Evolutionary conservation across 352 stramenopile species (phyloP).

Genomic region (Globisporangium viniferum): DNA sequence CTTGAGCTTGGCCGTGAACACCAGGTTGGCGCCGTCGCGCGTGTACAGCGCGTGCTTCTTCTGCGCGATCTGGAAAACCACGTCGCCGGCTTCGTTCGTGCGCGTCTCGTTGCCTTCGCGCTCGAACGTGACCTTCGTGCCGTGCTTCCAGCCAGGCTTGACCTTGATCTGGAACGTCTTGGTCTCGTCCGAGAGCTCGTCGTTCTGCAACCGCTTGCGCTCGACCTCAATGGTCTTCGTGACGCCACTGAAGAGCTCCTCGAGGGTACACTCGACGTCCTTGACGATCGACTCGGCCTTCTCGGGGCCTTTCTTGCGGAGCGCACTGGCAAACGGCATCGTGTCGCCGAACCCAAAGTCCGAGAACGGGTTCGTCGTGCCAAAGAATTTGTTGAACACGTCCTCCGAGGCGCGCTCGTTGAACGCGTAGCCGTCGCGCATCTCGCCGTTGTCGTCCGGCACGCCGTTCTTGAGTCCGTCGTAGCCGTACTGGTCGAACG

Average conservation of each 20-base stretch:
- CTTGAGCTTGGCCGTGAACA: constrained; percentile 92
- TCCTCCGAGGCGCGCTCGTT: constrained; percentile 89
- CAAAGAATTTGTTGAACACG: constrained; percentile 92
- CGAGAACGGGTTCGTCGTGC: constrained; percentile 88
- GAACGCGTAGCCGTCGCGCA: constrained; percentile 86
- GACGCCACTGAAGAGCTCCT: constrained; percentile 89
- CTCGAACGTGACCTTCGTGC: constrained; percentile 96
- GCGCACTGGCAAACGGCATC: constrained; percentile 73
- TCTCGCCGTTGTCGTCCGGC: constrained; percentile 68
- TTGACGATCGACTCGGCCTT: constrained; percentile 71
- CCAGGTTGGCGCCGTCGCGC: constrained; percentile 90
- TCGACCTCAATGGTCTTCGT: constrained; percentile 87
- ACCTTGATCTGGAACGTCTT: constrained; percentile 89
- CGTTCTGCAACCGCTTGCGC: constrained; percentile 74
- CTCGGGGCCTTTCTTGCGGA: constrained; percentile 73
- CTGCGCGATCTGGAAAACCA: constrained; percentile 93
- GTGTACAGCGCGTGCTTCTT: constrained; percentile 81
- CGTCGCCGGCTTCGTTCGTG: constrained; percentile 91
- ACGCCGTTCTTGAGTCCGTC: constrained; percentile 91
- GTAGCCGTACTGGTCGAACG: constrained; percentile 95
- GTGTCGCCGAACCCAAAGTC: constrained; percentile 90
- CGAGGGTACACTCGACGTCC: constrained; percentile 80
- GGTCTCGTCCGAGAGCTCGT: constrained; percentile 70
- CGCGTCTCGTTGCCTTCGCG: constrained; percentile 88
- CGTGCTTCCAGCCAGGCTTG: constrained; percentile 93